Base-by-base conservation (phyloP, 163 green algal species). In the Coccomyxa subellipsoidea region DNA sequence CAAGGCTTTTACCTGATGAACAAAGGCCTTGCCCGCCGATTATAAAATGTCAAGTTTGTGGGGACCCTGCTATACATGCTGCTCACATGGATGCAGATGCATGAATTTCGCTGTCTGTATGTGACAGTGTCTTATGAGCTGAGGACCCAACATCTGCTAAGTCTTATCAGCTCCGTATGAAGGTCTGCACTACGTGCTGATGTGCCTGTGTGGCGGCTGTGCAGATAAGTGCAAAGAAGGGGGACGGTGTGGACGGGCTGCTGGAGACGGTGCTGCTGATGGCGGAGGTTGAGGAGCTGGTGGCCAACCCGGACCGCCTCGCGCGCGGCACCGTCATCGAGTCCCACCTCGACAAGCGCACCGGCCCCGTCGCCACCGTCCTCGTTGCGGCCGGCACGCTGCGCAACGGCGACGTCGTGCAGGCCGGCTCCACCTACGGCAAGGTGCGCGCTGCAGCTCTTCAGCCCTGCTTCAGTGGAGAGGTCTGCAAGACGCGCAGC, bases 291-390 rank as follows among this genome's bases (percentile, higher is more conserved):
- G 88, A 93, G 85, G 85, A 97, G 82, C 90, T 99, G 70, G 76
- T 89, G 79, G 91, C 94, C 53, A 97, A 98, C 87, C 92, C 94
- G 7, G 87, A 92, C 27, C 81, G 77, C 0, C 18, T 84, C 15
- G 96, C 95, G 5, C 77, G 38, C 29, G 97, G 97, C 73, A 98
- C 94, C 2, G 93, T 99, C 70, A 94, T 99, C n/a, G 97, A 99
- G 87, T 94, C 94, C 0, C 84, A 95, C 82, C 83, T 99, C 80
- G 95, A 99, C 88, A 88, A 85, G 69, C 90, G 92, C 80, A 66
- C 86, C 3, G 97, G 97, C 7, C 79, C 97, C 7, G 89, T 97
- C 29, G 94, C 95, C 54, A 98, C 93, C 4, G 77, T 99, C 84
- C 89, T 99, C 53, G 94, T 99, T 77, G 95, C 98, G 88, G 90